Evolutionary conservation across 1,284 basidiomycete genomes (phyloP).

Genomic region (Microbotryum saponariae): DNA sequence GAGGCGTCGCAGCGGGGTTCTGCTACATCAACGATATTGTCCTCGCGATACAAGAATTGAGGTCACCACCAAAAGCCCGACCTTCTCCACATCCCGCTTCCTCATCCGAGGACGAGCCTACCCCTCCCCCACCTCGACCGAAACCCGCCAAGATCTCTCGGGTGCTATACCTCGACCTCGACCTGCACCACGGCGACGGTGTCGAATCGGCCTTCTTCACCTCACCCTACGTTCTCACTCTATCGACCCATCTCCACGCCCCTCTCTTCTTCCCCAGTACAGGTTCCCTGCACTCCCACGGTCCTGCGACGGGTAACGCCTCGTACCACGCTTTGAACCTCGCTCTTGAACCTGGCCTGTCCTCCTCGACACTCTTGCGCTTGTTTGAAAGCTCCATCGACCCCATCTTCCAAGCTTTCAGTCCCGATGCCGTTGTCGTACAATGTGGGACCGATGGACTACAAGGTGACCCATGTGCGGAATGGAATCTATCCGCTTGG

Average conservation of each 20-base stretch:
- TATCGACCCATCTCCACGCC: slow-evolving; percentile 74
- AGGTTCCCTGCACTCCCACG: slow-evolving; percentile 17
- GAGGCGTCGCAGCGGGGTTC: slow-evolving; percentile 70
- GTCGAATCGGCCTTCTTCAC: slow-evolving; percentile 67
- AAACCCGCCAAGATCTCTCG: slow-evolving; percentile 49
- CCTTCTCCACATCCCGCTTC: slow-evolving; percentile 20
- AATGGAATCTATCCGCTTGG: slow-evolving; percentile 66
- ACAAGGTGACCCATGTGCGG: slow-evolving; percentile 63
- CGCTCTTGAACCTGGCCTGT: slow-evolving; percentile 57
- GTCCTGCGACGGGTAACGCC: slow-evolving; percentile 49
- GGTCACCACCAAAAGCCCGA: slow-evolving; percentile 40
- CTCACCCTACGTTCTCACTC: slow-evolving; percentile 58
- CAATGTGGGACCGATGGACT: slow-evolving; percentile 83
- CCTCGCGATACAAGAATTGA: slow-evolving; percentile 53
- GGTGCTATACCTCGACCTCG: slow-evolving; percentile 83
- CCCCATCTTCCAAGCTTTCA: slow-evolving; percentile 54
- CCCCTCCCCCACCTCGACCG: not conserved
- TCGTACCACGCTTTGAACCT: slow-evolving; percentile 67
- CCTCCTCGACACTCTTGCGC: slow-evolving; percentile 52
- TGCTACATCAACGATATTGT: slow-evolving; percentile 90
- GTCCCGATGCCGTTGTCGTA: slow-evolving; percentile 68
- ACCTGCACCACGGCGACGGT: slow-evolving; percentile 84
- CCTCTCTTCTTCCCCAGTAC: slow-evolving; percentile 71
- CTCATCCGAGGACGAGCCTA: slow-evolving; percentile 3
- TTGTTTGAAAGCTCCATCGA: slow-evolving; percentile 58